A percentile compares a stretch with the other conserved stretches of the same genome.
Conservation (phyloP, 371 early-diverging fungal species). For the Basidiobolus meristosporus region DNA sequence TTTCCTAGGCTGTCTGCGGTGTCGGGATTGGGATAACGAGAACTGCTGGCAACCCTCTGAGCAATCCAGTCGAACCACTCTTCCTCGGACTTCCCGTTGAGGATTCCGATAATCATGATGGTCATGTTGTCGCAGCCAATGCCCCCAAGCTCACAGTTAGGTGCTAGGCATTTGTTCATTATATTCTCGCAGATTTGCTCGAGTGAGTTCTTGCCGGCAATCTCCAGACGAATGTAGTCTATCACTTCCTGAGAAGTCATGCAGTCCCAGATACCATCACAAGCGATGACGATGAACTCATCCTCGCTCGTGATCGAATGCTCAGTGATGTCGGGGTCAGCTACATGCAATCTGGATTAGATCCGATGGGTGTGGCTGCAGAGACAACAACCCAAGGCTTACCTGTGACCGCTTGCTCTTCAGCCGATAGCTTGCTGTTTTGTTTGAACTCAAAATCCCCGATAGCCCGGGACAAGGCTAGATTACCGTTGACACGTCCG, state of each 20-base stretch:
- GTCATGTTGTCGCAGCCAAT: conserved; percentile 98
- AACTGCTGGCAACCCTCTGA: no score
- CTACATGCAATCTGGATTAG: conserved; percentile 12
- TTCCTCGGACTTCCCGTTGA: conserved; percentile 46
- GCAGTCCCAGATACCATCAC: conserved; percentile 98
- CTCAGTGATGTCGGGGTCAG: conserved; percentile 63
- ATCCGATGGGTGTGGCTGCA: no score
- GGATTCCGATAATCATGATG: conserved; percentile 69
- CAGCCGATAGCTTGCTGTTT: conserved; percentile 41
- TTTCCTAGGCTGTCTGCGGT: no score
- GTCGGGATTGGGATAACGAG: no score
- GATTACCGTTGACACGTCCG: conserved; percentile 91
- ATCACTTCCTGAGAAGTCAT: conserved; percentile 77
- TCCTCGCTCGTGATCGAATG: conserved; percentile 41
- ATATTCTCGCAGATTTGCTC: conserved; percentile 56
- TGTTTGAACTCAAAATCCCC: conserved; percentile 94
- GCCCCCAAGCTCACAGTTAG: conserved; percentile 59
- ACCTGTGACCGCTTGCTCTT: conserved; percentile 83
- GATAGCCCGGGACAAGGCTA: conserved; percentile 87
- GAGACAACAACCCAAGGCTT: no score
- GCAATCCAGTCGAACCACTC: conserved; percentile 41
- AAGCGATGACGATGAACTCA: conserved; percentile 87
- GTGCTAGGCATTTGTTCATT: conserved; percentile 82
- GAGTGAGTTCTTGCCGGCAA: conserved; percentile 33
- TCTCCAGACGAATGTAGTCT: conserved; percentile 45